Conservation (phyloP, 805 yeast species). For the Starmerella sirachaensis region DNA sequence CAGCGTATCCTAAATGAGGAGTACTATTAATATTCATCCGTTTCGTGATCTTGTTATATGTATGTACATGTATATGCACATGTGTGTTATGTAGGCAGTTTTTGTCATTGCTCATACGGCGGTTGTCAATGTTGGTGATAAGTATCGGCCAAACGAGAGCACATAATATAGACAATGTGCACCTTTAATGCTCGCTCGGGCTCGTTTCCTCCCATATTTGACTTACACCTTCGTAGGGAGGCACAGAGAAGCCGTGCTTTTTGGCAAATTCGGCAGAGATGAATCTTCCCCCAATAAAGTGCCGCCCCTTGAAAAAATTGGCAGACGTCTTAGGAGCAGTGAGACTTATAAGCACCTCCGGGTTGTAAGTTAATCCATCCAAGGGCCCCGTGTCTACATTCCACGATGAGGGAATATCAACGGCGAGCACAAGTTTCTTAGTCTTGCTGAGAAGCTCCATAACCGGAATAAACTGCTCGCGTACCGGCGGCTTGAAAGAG, state of each 20-base stretch:
- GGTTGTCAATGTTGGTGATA: too few species aligned
- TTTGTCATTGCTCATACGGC: too few species aligned
- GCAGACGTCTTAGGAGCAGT: constrained; percentile 95
- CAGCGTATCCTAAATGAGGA: constrained; percentile 39
- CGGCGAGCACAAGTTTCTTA: constrained; percentile 52
- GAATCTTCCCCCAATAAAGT: constrained; percentile 87
- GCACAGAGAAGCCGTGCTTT: constrained; percentile 59
- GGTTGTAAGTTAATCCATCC: constrained; percentile 35
- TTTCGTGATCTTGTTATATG: neutral
- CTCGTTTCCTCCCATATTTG: constrained; percentile 37
- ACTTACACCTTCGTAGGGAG: constrained; percentile 45
- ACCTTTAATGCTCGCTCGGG: too few species aligned
- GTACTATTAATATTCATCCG: neutral
- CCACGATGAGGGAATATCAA: constrained; percentile 96
- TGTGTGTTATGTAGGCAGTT: too few species aligned
- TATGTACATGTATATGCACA: neutral
- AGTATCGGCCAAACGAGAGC: too few species aligned
- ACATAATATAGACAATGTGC: too few species aligned
- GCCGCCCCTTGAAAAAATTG: constrained; percentile 39
- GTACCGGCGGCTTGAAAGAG: constrained; percentile 77
- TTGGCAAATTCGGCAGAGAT: constrained; percentile 53
- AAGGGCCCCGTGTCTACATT: constrained; percentile 81
- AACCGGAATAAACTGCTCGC: constrained; percentile 57
- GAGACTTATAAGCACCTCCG: constrained; percentile 61
- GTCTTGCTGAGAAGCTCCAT: constrained; percentile 33